These are phyloP conservation scores for Fusarium clavum DNA, from an alignment of 2,329 filamentous ascomycete species.

Conservation along the genomic window DNA sequence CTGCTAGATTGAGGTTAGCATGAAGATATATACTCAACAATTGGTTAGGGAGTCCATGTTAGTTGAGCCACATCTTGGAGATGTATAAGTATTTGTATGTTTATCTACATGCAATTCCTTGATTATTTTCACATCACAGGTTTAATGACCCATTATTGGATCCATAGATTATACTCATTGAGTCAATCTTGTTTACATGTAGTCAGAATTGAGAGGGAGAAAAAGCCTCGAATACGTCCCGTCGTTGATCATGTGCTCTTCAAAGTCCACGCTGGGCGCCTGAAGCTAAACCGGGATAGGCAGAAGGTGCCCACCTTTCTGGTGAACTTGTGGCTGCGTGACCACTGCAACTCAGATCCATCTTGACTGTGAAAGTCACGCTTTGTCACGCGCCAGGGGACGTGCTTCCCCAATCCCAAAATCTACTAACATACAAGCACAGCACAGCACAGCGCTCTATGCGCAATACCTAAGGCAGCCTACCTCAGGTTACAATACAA, in stretches of 20 bases:
- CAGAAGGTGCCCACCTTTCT: constrained; percentile 36
- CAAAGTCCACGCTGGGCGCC: constrained; percentile 32
- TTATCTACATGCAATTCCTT: background rate
- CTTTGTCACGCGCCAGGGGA: constrained; percentile 42
- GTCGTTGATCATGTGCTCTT: constrained; percentile 43
- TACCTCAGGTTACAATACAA: background rate
- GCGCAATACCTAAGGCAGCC: background rate
- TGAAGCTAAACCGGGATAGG: constrained; percentile 27
- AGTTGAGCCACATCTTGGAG: background rate
- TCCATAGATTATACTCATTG: background rate
- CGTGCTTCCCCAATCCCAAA: constrained; percentile 34
- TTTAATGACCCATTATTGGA: constrained; percentile 6
- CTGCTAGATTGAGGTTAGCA: background rate
- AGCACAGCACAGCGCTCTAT: background rate
- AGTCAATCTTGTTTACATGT: constrained; percentile 12
- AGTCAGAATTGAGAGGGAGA: constrained; percentile 32
- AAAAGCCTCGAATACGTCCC: constrained; percentile 36
- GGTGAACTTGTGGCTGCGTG: constrained; percentile 37
- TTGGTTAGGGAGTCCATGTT: background rate
- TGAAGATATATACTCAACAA: constrained; percentile 5
- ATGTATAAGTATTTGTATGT: background rate
- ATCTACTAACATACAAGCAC: constrained; percentile 16
- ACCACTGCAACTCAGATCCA: constrained; percentile 31
- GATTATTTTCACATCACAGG: constrained; percentile 5
- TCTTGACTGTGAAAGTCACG: constrained; percentile 40